phyloP scores from a whole-genome alignment of 495 filamentous ascomycete genomes.

The Niebla homalea region DNA sequence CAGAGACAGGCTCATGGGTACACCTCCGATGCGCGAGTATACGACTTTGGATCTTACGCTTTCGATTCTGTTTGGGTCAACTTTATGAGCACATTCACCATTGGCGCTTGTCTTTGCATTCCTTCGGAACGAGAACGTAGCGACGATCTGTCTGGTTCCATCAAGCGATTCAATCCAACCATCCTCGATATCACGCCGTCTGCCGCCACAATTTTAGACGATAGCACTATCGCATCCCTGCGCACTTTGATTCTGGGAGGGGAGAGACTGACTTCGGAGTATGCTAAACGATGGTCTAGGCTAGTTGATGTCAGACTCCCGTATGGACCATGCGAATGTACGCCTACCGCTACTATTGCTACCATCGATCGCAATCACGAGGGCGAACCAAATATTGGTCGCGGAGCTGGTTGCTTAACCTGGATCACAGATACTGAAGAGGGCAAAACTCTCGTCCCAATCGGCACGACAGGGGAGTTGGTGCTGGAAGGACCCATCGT shows the following conservation, averaged over 20 bases:
- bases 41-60: neutral
- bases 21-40: neutral
- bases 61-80: neutral
- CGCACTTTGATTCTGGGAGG: neutral
- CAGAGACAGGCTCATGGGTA: neutral
- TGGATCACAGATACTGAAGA: slow-evolving; percentile 48
- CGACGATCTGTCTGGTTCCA: slow-evolving; percentile 18
- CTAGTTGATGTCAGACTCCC: too few relatives aligned
- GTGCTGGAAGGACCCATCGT: slow-evolving; percentile 47
- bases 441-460: slow-evolving; percentile 37
- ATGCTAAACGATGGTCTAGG: neutral
- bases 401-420: slow-evolving; percentile 14
- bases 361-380: too few relatives aligned
- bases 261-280: neutral
- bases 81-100: neutral
- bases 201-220: neutral
- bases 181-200: neutral
- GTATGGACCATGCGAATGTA: too few relatives aligned
- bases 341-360: too few relatives aligned
- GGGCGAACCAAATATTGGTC: too few relatives aligned
- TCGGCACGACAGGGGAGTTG: slow-evolving; percentile 48
- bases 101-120: slow-evolving; percentile 39
- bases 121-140: slow-evolving; percentile 32
- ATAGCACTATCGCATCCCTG: neutral
- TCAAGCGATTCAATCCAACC: slow-evolving; percentile 5